These are phyloP conservation scores for Ceratobasidium sp. DNA, from an alignment of 1,284 basidiomycete species.

Conservation along the genomic window DNA sequence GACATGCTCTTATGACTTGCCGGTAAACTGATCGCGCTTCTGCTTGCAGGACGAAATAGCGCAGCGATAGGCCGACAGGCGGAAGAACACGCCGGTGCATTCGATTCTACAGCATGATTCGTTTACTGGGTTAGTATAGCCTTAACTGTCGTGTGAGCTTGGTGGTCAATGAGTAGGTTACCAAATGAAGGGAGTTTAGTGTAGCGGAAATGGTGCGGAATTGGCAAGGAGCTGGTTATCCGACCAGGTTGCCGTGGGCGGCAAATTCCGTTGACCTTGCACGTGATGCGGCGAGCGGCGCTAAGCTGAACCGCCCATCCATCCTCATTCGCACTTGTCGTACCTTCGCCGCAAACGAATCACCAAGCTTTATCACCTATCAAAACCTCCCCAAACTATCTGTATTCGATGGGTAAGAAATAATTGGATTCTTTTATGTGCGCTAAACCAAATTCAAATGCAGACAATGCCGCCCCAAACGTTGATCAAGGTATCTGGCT, in stretches of 20 bases:
- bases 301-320: slow-evolving; percentile 33
- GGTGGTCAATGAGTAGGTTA: not conserved
- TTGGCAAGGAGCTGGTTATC: no score
- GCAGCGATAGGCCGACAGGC: slow-evolving; percentile 6
- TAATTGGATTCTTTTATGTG: not conserved
- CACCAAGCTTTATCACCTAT: not conserved
- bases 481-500: slow-evolving; percentile 40
- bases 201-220: not conserved
- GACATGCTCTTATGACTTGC: slow-evolving; percentile 34
- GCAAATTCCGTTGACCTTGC: not conserved
- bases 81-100: slow-evolving; percentile 18
- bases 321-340: slow-evolving; percentile 22
- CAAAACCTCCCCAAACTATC: not conserved
- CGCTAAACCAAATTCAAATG: not conserved
- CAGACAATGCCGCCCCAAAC: slow-evolving; percentile 37
- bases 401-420: slow-evolving; percentile 30
- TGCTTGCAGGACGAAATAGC: slow-evolving; percentile 36
- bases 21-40: slow-evolving; percentile 37
- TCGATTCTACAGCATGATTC: not conserved
- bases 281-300: slow-evolving; percentile 34
- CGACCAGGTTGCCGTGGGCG: slow-evolving; percentile 9
- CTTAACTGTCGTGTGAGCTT: no score
- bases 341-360: not conserved
- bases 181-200: not conserved
- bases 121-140: not conserved